These are phyloP conservation scores for Paramyrothecium roridum DNA, from an alignment of 2,329 filamentous ascomycete species.

Conservation along the genomic window DNA sequence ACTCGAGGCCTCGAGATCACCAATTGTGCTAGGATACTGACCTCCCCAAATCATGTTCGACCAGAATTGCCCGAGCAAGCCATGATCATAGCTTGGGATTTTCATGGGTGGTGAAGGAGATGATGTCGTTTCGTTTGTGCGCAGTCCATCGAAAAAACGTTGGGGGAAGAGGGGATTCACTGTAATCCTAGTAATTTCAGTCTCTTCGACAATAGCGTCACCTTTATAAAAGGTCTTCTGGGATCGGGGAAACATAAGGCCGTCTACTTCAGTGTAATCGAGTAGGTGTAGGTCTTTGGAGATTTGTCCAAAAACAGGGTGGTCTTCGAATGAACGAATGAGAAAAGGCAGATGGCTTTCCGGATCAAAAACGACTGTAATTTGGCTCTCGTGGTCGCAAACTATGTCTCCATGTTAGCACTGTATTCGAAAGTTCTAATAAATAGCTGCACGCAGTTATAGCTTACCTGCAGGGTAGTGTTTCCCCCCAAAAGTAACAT, in stretches of 20 bases:
- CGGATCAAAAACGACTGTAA: constrained; percentile 1
- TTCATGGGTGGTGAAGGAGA: neutral
- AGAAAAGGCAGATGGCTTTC: constrained; percentile 4
- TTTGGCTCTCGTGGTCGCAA: neutral
- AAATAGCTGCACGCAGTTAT: neutral
- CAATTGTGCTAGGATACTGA: constrained; percentile 6
- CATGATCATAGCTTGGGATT: constrained; percentile 3
- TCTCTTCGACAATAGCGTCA: constrained; percentile 4
- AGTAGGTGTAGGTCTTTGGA: constrained; percentile 7
- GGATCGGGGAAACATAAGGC: constrained; percentile 4
- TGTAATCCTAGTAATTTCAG: neutral
- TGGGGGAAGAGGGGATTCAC: neutral
- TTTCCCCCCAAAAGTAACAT: neutral
- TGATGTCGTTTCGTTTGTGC: neutral
- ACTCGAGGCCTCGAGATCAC: neutral
- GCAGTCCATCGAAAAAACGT: constrained; percentile 1
- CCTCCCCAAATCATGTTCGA: constrained; percentile 7
- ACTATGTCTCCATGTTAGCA: neutral
- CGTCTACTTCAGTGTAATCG: constrained; percentile 6
- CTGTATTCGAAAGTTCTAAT: neutral
- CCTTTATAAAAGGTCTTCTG: constrained; percentile 6
- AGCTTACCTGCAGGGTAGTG: neutral
- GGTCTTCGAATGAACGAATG: constrained; percentile 7
- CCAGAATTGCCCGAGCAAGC: constrained; percentile 9
- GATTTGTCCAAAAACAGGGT: constrained; percentile 7